Evolutionary conservation across 192 early-diverging fungal genomes (phyloP), one percentile per base, ranked within the genome.

Genomic region (Rhizophagus clarus): DNA sequence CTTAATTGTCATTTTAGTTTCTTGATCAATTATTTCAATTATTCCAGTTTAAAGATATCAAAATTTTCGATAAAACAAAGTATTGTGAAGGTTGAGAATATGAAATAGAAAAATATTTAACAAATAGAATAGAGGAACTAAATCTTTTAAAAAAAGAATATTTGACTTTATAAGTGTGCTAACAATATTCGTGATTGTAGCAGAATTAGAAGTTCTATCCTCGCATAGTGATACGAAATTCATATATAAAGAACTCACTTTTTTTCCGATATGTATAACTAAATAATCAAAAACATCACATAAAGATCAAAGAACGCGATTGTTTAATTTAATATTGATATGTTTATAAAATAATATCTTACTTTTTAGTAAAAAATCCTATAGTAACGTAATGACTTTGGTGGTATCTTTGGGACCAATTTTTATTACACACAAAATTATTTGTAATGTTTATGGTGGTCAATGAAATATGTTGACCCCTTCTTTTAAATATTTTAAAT

Each of bases 1-100:
- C 80, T 84, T 83, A 81, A 84, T 81, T 40, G 85, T 66, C 75
- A 77, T 77, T 62, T 72, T 72, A 20, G 10, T 69, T 56, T 56
- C 51, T 56, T 45, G 11, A 45, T 17, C 51, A 56, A 56, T 56
- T 17, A 56, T 56, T 7, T 2, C 4, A 56, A 3, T 56, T 56
- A n/a, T n/a, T n/a, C n/a, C n/a, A n/a, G n/a, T n/a, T 56, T 0
- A 17, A 56, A 56, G 4, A 40, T 7, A 40, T 40, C 37, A 40
- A 40, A 40, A 0, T 40, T 45, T 45, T 14, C 42, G 11, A 42
- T 45, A 12, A 45, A 45, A 45, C 2, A 4, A 40, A 40, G 40
- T 9, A 40, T 40, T 40, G 8, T 40, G 3, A 42, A 42, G 40
- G 7, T 42, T 42, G 40, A 9, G 9, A 42, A 42, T 10, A 42